Base-by-base conservation (phyloP, 345 rosid species). In the Eucalyptus tenuipes region DNA sequence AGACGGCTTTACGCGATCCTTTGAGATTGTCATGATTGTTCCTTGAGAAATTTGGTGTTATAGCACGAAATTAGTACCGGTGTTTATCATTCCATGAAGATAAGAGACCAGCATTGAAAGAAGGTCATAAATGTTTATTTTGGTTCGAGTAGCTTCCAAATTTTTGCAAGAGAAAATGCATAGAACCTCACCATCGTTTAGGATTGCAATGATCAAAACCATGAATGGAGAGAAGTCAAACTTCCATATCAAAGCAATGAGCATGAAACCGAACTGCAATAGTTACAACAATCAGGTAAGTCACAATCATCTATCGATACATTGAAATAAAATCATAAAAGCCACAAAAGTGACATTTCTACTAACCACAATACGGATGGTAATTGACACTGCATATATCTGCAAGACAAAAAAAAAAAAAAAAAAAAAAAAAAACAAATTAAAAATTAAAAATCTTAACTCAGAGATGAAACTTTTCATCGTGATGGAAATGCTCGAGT, bases 1-100 rank as follows among this genome's bases (percentile, higher is more conserved):
- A 50, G 94, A 93, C 27, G 94, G 94, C 91, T 93, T 93, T 85
- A 93, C 94, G 24, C 93, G 87, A 66, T 93, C 93, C 91, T 93
- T 91, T 8, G 94, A 92, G 91, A 93, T 93, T n/a, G 94, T 93
- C 93, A 93, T 92, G 55, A 93, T 93, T 33, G 94, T 93, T 50
- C 94, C 93, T 92, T 49, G 22, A 29, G 48, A 37, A 66, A 25
- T 75, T 75, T 40, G 82, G 42, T 20, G 42, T 22, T 75, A 11
- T 22, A 40, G 82, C 82, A 20, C 5, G 1, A 75, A 75, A 40
- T 75, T 24, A 75, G 82, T 20, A 18, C 27, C 16, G 4, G 47
- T 22, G 29, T 37, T 10, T 75, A 75, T 75, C 82, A 75, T 40
- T 75, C 29, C 27, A 4, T 12, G 47, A 75, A 75, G 27, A 75